Evolutionary conservation across 306 rosid species (phyloP).

Genomic region (Hippophae tibetana): DNA sequence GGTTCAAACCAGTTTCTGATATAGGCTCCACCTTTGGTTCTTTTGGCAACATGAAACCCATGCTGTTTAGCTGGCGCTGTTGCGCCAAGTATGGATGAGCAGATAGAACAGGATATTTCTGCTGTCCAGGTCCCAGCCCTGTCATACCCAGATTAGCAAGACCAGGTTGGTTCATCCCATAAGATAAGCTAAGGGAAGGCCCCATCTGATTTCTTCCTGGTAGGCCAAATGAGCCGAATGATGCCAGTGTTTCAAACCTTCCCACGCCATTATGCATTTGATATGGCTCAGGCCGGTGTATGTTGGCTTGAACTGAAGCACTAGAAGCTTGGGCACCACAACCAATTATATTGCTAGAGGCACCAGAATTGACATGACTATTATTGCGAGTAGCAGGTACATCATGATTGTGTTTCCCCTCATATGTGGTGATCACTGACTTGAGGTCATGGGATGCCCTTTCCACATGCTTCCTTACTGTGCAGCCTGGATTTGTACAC

Average conservation of each 20-base stretch:
- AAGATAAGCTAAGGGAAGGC: constrained; percentile 48
- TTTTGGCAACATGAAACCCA: constrained; percentile 68
- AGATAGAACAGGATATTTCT: constrained; percentile 50
- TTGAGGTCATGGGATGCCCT: constrained; percentile 89
- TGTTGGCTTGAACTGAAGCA: constrained; percentile 31
- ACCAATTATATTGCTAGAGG: constrained; percentile 19
- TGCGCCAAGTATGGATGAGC: constrained; percentile 56
- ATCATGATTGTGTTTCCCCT: constrained; percentile 92
- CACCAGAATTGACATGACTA: constrained; percentile 60
- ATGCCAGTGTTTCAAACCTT: constrained; percentile 56
- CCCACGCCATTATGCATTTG: constrained; percentile 44
- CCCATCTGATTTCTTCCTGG: constrained; percentile 66
- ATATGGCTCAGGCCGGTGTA: constrained; percentile 55
- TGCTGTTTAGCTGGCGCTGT: constrained; percentile 39
- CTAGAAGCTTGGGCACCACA: constrained; percentile 33
- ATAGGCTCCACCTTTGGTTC: constrained; percentile 65
- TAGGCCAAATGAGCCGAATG: constrained; percentile 43
- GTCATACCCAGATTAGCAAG: constrained; percentile 55
- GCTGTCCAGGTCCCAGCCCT: constrained; percentile 47
- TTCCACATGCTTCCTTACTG: constrained; percentile 94
- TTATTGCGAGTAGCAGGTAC: constrained; percentile 86
- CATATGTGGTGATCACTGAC: constrained; percentile 87
- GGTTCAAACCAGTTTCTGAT: constrained; percentile 48
- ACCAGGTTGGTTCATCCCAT: constrained; percentile 61
- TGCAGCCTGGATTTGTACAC: constrained; percentile 89